Conservation (phyloP, 257 asterid species). For the Nicotiana tomentosiformis region DNA sequence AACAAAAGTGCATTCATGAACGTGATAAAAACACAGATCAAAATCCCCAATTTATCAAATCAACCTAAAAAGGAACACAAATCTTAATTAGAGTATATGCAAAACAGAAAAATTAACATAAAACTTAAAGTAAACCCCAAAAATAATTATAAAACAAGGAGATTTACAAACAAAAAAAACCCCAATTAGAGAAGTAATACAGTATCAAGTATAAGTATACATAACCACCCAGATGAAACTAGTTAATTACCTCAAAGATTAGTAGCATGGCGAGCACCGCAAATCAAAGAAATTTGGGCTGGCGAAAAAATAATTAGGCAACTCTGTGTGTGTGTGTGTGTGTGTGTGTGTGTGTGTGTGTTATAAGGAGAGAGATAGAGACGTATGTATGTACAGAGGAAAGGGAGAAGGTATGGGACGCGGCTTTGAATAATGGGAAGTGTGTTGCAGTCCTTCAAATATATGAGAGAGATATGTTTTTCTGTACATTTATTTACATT, state of each 20-base stretch:
- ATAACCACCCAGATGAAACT: background rate
- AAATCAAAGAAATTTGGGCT: background rate
- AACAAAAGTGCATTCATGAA: background rate
- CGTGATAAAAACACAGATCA: background rate
- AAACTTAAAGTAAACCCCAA: background rate
- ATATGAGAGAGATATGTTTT: background rate
- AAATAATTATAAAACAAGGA: background rate
- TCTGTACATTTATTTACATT: background rate
- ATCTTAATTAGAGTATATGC: background rate
- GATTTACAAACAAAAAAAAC: background rate
- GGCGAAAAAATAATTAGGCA: background rate
- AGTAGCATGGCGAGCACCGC: background rate
- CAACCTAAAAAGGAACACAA: background rate
- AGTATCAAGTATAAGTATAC: background rate
- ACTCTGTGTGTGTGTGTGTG: background rate
- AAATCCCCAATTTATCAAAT: background rate
- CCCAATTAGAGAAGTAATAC: background rate
- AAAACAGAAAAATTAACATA: background rate
- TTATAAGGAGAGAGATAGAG: background rate
- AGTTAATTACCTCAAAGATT: constrained; percentile 1
- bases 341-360: background rate
- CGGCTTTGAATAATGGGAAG: constrained; percentile 7
- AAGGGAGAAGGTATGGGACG: background rate
- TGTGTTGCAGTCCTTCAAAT: constrained; percentile 1
- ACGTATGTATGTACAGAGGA: constrained; percentile 7